A percentile compares a stretch with the other conserved stretches of the same genome.
Evolutionary conservation across 305 asterid species (phyloP).

Genomic region (Monarda citriodora): DNA sequence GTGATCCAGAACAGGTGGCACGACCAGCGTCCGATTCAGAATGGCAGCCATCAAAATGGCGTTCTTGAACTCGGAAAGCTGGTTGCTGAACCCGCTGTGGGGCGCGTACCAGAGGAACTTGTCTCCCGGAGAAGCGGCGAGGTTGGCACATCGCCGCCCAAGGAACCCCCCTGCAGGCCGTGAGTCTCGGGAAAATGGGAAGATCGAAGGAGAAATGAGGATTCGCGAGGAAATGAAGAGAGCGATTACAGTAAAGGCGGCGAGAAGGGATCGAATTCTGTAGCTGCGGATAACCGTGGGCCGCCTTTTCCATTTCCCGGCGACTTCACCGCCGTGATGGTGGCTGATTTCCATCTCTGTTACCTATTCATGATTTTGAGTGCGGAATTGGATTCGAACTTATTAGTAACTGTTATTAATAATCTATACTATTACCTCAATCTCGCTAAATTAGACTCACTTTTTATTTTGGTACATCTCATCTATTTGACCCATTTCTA

Average conservation of each 20-base stretch:
- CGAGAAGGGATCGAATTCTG: slow-evolving; percentile 28
- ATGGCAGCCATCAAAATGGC: slow-evolving; percentile 73
- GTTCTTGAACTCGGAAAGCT: slow-evolving; percentile 88
- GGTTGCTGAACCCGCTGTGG: slow-evolving; percentile 98
- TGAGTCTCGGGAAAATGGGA: slow-evolving; percentile 33
- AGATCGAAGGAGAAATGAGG: slow-evolving; percentile 38
- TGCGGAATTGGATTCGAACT: neutral
- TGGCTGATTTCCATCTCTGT: slow-evolving; percentile 27
- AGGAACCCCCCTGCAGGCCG: slow-evolving; percentile 3
- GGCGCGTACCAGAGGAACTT: slow-evolving; percentile 94
- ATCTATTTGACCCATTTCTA: too few species aligned
- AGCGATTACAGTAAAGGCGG: slow-evolving; percentile 24
- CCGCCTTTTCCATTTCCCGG: slow-evolving; percentile 35
- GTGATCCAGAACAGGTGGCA: slow-evolving; percentile 95
- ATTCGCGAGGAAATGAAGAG: slow-evolving; percentile 48
- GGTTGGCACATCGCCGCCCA: slow-evolving; percentile 24
- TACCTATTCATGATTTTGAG: neutral
- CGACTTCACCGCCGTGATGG: slow-evolving; percentile 21
- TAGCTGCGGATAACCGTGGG: slow-evolving; percentile 18
- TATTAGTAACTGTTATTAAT: too few species aligned
- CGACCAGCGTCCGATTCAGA: slow-evolving; percentile 78
- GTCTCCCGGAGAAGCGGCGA: slow-evolving; percentile 21
- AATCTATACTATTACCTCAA: too few species aligned
- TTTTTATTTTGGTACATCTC: too few species aligned
- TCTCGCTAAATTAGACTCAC: too few species aligned